Base-by-base conservation (phyloP, 1,284 basidiomycete genomes). In the Schizopora paradoxa region DNA sequence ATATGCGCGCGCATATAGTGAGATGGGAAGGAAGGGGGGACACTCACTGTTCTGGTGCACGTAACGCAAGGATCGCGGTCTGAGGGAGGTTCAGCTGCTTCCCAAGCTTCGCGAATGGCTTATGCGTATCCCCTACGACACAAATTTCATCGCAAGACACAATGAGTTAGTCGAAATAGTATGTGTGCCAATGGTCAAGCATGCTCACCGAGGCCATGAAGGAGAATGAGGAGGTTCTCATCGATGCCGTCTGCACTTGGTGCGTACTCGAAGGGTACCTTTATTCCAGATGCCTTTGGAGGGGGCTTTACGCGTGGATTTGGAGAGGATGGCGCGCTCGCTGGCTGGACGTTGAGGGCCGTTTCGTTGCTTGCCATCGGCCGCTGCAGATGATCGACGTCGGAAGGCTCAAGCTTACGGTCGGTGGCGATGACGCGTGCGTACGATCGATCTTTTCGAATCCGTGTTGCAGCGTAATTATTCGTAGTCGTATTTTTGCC, bases 121-220 rank as follows among this genome's bases (percentile, higher is more conserved):
- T 49, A 53, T 90, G 82, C 0, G 82, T 90, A 63, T 95, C 92
- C 18, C 92, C 91, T 92, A 46, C 33, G 14, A 29, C 2, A 41
- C 25, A 21, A 39, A 26, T 38, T 19, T 34, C 18, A 47, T 32
- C n/a, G 35, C 14, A 36, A 48, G 38, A 42, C 19, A 42, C 6
- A 13, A n/a, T 38, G 37, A 16, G 14, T 16, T 45, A 42, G 37
- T 27, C 41, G 18, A 51, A 18, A 32, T 18, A 38, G 37, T 28
- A 5, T 22, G 25, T 31, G 31, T 21, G 37, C 36, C 28, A 47
- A 44, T 32, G 16, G 31, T 34, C 14, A 38, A 18, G 13, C 13
- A 59, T 21, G 58, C 77, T 51, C 55, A 89, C 91, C 91, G 25
- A 95, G 74, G 0, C 92, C 92, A 54, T 96, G 92, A 14, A 95